Evolutionary conservation across 1,284 basidiomycete species (phyloP).

Genomic region (Athelia sp.): DNA sequence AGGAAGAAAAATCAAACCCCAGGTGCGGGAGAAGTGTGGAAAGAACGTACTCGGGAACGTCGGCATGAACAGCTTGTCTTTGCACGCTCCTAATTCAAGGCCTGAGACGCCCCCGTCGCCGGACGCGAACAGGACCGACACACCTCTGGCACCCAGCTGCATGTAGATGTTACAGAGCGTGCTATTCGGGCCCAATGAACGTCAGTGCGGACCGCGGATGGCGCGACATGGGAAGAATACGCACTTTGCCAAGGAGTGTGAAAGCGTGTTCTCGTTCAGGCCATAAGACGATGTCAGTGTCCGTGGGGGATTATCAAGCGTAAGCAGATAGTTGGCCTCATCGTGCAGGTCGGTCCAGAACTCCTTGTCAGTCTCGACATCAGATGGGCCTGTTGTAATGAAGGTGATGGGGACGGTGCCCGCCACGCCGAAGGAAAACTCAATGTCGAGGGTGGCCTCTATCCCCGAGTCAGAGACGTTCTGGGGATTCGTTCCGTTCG

Average conservation of each 20-base stretch:
- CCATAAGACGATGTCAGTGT: conserved; percentile 29
- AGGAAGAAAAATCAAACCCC: background rate
- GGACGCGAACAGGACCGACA: conserved; percentile 33
- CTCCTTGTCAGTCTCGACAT: conserved; percentile 12
- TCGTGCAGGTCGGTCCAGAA: conserved; percentile 30
- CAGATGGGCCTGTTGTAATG: conserved; percentile 16
- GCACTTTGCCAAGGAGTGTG: conserved; percentile 25
- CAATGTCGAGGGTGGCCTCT: conserved; percentile 29
- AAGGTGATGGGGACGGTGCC: conserved; percentile 21
- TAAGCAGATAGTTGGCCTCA: conserved; percentile 24
- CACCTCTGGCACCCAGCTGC: conserved; percentile 29
- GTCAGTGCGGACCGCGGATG: no score
- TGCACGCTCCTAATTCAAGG: conserved; percentile 30
- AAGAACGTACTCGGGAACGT: conserved; percentile 26
- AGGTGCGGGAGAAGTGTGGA: conserved; percentile 35
- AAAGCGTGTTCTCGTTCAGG: conserved; percentile 23
- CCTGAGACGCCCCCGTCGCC: conserved; percentile 42
- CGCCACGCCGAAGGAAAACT: conserved; percentile 24
- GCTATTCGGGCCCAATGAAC: background rate
- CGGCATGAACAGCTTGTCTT: conserved; percentile 31
- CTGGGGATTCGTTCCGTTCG: conserved; percentile 42
- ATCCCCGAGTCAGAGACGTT: conserved; percentile 23
- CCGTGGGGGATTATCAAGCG: conserved; percentile 22
- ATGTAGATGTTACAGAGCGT: conserved; percentile 30
- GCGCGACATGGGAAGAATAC: no score